Conservation (phyloP, 2,329 filamentous ascomycete genomes). For the Penicillium glabrum region DNA sequence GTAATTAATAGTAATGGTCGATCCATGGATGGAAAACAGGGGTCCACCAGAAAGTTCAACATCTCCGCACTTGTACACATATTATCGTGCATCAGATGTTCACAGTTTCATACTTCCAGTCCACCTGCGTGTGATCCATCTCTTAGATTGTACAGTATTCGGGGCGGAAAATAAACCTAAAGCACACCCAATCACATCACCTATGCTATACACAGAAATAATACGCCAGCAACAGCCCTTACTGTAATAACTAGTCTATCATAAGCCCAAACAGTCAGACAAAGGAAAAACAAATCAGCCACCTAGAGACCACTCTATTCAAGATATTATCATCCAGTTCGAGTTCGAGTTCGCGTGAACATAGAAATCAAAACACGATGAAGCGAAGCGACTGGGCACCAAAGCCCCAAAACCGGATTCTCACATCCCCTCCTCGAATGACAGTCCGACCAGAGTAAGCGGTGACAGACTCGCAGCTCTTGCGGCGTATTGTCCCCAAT, state of each 20-base stretch:
- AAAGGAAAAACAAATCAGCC: background rate
- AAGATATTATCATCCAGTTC: too few relatives aligned
- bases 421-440: background rate
- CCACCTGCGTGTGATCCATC: constrained; percentile 3
- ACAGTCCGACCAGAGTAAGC: background rate
- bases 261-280: background rate
- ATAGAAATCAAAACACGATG: background rate
- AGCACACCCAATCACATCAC: background rate
- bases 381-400: background rate
- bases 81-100: background rate
- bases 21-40: background rate
- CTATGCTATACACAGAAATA: background rate
- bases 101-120: background rate
- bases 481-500: background rate
- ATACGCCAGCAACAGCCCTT: background rate
- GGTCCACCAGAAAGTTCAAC: background rate
- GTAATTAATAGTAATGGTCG: background rate
- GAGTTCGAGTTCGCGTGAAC: too few relatives aligned
- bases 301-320: background rate
- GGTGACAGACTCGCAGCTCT: background rate
- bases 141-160: background rate
- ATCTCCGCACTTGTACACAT: background rate
- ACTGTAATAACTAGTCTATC: too few relatives aligned
- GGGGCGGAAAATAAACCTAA: constrained; percentile 10
- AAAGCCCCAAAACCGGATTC: background rate